phyloP scores from a whole-genome alignment of 768 basidiomycete species.

The Suillus spraguei region DNA sequence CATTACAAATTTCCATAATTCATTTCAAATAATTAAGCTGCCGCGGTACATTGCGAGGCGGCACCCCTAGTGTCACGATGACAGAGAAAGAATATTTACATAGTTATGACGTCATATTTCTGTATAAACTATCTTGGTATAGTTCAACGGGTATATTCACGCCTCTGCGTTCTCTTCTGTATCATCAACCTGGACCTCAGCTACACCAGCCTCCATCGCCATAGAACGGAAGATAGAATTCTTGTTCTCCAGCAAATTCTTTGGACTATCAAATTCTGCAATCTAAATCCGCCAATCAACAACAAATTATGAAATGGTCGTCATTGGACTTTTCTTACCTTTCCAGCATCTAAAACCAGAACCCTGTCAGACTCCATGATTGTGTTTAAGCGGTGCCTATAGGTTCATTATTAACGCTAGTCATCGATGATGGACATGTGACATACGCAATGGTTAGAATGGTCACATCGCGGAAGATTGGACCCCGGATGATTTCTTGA shows the following conservation, averaged over 20 bases:
- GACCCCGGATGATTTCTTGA: constrained; percentile 84
- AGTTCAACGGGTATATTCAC: too few relatives aligned
- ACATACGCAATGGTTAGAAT: constrained; percentile 86
- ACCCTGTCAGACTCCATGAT: constrained; percentile 82
- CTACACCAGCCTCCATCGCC: constrained; percentile 64
- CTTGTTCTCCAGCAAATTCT: constrained; percentile 57
- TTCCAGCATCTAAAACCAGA: constrained; percentile 81
- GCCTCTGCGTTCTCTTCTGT: not conserved
- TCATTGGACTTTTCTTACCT: constrained; percentile 38
- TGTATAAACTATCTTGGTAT: not conserved
- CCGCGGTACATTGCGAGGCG: too few relatives aligned
- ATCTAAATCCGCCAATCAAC: constrained; percentile 39
- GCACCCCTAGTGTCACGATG: too few relatives aligned
- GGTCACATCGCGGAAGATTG: constrained; percentile 75
- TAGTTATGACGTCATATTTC: not conserved
- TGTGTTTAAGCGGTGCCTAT: constrained; percentile 79
- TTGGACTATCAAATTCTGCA: constrained; percentile 80
- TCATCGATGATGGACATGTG: not conserved
- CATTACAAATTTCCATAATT: not conserved
- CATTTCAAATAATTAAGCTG: not conserved
- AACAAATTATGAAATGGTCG: not conserved
- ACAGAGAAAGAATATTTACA: not conserved
- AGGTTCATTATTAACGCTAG: constrained; percentile 6
- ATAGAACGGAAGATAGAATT: constrained; percentile 63
- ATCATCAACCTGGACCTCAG: constrained; percentile 8